These are phyloP conservation scores for Penicillium tannophilum DNA, from an alignment of 495 filamentous ascomycete species.

Conservation along the genomic window DNA sequence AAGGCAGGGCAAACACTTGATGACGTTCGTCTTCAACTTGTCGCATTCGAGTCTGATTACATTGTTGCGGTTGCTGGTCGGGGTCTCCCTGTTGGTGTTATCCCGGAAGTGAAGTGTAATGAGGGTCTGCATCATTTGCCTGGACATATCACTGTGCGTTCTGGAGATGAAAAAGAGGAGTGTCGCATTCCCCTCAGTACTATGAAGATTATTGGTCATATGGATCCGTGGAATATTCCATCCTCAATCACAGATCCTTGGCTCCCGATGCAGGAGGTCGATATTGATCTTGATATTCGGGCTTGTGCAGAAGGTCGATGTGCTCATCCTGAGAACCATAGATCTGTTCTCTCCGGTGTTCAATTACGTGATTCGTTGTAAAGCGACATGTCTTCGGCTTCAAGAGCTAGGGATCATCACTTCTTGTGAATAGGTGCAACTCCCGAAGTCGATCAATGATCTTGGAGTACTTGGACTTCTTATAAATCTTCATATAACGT, in stretches of 20 bases:
- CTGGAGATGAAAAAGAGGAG: neutral
- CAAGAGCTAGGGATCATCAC: neutral
- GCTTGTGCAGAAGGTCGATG: conserved; percentile 30
- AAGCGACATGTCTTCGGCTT: neutral
- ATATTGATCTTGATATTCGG: conserved; percentile 30
- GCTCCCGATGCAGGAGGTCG: conserved; percentile 31
- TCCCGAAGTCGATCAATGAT: too few species aligned
- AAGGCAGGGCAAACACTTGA: conserved; percentile 49
- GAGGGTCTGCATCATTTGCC: conserved; percentile 11
- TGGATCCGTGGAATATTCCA: conserved; percentile 22
- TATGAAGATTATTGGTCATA: conserved; percentile 18
- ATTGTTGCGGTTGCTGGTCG: conserved; percentile 60
- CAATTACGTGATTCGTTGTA: neutral
- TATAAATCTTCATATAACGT: neutral
- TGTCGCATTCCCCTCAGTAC: conserved; percentile 21
- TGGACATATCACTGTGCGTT: conserved; percentile 1
- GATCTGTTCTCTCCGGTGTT: conserved; percentile 2
- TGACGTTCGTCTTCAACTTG: conserved; percentile 61
- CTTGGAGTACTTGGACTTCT: too few species aligned
- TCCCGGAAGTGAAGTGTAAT: conserved; percentile 13
- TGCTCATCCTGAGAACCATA: conserved; percentile 9
- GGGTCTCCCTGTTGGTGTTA: conserved; percentile 31
- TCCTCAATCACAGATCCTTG: conserved; percentile 25
- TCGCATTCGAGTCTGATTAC: conserved; percentile 62
- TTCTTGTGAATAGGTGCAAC: neutral